Evolutionary conservation across 2,329 filamentous ascomycete species (phyloP).

Genomic region (Taxawa tesnikishii): DNA sequence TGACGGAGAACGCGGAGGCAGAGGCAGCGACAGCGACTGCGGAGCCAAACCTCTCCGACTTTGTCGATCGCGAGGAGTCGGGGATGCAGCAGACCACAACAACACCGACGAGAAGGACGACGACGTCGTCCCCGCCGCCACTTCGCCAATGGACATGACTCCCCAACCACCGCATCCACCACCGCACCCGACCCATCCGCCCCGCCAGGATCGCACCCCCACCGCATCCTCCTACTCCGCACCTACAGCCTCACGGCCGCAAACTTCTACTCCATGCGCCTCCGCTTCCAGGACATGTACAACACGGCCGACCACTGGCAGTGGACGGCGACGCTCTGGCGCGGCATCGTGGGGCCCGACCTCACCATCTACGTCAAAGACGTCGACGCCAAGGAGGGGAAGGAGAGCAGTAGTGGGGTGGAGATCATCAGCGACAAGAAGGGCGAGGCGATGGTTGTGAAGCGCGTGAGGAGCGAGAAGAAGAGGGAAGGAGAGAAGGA

Average conservation of each 20-base stretch:
- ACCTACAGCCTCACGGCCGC: conserved; percentile 71
- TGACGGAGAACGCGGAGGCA: conserved; percentile 4
- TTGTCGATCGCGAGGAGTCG: too few species aligned
- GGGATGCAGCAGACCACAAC: neutral
- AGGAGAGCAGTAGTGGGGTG: conserved; percentile 6
- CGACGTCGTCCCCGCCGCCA: conserved; percentile 10
- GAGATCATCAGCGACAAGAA: conserved; percentile 22
- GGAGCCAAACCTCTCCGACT: too few species aligned
- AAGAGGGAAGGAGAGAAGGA: conserved; percentile 15
- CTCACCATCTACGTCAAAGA: conserved; percentile 56
- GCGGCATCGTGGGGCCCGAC: conserved; percentile 72
- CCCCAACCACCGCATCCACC: conserved; percentile 6
- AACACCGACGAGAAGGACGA: conserved; percentile 8
- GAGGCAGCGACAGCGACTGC: conserved; percentile 1
- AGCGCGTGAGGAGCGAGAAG: conserved; percentile 26
- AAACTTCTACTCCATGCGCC: conserved; percentile 60
- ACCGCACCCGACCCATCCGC: too few species aligned
- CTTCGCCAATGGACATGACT: too few species aligned
- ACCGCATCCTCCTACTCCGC: conserved; percentile 65
- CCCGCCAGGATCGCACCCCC: conserved; percentile 19
- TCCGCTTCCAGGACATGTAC: conserved; percentile 68
- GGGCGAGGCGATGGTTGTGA: conserved; percentile 27
- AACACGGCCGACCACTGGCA: conserved; percentile 87
- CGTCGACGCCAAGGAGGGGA: conserved; percentile 15
- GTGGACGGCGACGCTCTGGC: conserved; percentile 92